Evolutionary conservation across 2,329 filamentous ascomycete genomes (phyloP).

Genomic region (Phyllosticta capitalensis): DNA sequence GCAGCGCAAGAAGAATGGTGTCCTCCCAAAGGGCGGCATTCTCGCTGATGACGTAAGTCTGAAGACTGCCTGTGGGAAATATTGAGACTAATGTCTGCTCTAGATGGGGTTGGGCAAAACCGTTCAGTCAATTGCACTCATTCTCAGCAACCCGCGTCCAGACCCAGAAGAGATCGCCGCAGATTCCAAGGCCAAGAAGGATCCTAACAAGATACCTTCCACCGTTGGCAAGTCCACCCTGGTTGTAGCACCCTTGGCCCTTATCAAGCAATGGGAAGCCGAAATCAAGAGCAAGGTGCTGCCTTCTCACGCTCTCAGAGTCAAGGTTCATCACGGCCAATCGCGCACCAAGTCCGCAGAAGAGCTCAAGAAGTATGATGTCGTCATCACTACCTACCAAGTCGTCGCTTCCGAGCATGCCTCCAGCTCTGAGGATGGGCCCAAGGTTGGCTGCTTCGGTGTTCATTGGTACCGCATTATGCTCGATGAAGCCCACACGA

Average conservation of each 20-base stretch:
- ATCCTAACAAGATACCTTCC: constrained; percentile 58
- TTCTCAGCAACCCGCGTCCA: constrained; percentile 69
- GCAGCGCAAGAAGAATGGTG: constrained; percentile 65
- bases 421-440: constrained; percentile 52
- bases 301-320: constrained; percentile 59
- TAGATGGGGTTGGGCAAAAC: constrained; percentile 94
- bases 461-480: constrained; percentile 93
- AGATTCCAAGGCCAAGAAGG: constrained; percentile 35
- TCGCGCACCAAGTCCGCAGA: constrained; percentile 69
- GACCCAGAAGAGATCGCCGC: constrained; percentile 44
- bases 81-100: constrained; percentile 7
- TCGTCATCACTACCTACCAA: constrained; percentile 95
- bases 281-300: constrained; percentile 80
- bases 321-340: constrained; percentile 85
- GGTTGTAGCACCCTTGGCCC: constrained; percentile 82
- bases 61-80: not conserved
- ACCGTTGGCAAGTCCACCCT: constrained; percentile 70
- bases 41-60: constrained; percentile 66
- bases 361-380: constrained; percentile 76
- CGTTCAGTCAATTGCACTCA: constrained; percentile 80
- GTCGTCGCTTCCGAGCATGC: constrained; percentile 87
- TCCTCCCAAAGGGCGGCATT: constrained; percentile 83
- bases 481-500: constrained; percentile 92
- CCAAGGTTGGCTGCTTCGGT: constrained; percentile 77
- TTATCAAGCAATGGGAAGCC: constrained; percentile 95